A percentile compares a stretch with the other conserved stretches of the same genome.
These are phyloP conservation scores for Coemansia sp. DNA, from an alignment of 192 early-diverging fungal genomes.

Conservation along the genomic window DNA sequence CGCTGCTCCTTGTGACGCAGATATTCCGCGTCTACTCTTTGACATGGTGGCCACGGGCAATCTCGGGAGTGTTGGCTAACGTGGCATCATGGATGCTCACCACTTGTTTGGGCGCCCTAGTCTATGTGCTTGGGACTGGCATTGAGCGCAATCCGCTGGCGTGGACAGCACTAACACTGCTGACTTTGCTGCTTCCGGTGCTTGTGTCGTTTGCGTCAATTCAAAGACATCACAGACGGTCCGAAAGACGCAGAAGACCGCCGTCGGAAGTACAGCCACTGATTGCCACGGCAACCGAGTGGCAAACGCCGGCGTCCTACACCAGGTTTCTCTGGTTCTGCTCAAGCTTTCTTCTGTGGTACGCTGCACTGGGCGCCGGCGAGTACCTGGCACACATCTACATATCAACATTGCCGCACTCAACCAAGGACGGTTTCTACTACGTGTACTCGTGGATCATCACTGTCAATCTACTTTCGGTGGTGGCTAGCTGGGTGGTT, in stretches of 20 bases:
- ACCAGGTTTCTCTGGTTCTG: constrained; percentile 77
- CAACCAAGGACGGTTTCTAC: constrained; percentile 57
- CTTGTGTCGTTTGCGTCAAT: constrained; percentile 60
- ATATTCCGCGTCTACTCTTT: constrained; percentile 75
- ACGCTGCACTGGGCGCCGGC: constrained; percentile 65
- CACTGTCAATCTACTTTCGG: constrained; percentile 66
- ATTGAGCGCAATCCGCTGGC: constrained; percentile 58
- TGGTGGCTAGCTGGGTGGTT: constrained; percentile 65
- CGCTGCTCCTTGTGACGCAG: constrained; percentile 69
- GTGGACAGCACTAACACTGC: constrained; percentile 69
- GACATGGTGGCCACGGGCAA: constrained; percentile 73
- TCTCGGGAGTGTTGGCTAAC: constrained; percentile 64
- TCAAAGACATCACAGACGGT: constrained; percentile 42
- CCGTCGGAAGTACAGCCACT: constrained; percentile 57
- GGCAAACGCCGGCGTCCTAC: constrained; percentile 68
- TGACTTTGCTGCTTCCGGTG: constrained; percentile 71
- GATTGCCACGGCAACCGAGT: constrained; percentile 52
- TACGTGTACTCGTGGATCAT: constrained; percentile 76
- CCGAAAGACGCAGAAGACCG: constrained; percentile 46
- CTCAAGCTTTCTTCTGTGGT: constrained; percentile 62
- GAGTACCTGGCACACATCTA: constrained; percentile 67
- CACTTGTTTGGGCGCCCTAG: constrained; percentile 55
- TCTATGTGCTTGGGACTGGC: constrained; percentile 55
- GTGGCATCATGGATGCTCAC: constrained; percentile 66
- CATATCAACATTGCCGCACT: constrained; percentile 57